phyloP scores from a whole-genome alignment of 352 stramenopile genomes.

The Blastocystis sp. region DNA sequence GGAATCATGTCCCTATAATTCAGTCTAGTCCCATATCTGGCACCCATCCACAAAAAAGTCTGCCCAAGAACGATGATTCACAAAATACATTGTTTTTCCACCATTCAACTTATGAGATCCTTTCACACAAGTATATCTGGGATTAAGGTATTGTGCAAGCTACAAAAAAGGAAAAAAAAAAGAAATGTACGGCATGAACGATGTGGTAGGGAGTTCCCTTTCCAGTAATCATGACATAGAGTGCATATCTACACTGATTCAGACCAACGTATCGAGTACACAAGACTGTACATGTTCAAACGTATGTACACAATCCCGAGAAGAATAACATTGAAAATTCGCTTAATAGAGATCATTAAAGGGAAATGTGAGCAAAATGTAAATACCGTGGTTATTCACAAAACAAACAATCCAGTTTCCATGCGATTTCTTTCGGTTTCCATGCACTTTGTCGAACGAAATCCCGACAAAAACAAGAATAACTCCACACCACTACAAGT shows the following conservation, averaged over 20 bases:
- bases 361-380: background rate
- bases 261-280: background rate
- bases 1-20: slow-evolving; percentile 50
- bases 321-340: slow-evolving; percentile 18
- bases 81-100: slow-evolving; percentile 62
- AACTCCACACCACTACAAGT: slow-evolving; percentile 75
- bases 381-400: background rate
- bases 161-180: background rate
- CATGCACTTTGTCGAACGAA: slow-evolving; percentile 58
- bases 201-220: background rate
- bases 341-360: background rate
- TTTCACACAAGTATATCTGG: slow-evolving; percentile 45
- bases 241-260: background rate
- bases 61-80: slow-evolving; percentile 62
- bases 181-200: background rate
- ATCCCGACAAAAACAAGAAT: slow-evolving; percentile 76
- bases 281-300: slow-evolving; percentile 14
- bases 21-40: background rate
- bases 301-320: slow-evolving; percentile 1
- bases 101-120: background rate
- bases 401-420: slow-evolving; percentile 52
- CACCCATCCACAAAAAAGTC: slow-evolving; percentile 62
- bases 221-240: background rate
- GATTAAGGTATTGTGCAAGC: background rate
- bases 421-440: slow-evolving; percentile 10